A percentile compares a stretch with the other conserved stretches of the same genome.
Conservation (phyloP, 2,329 filamentous ascomycete genomes). For the Tolypocladium sp. region DNA sequence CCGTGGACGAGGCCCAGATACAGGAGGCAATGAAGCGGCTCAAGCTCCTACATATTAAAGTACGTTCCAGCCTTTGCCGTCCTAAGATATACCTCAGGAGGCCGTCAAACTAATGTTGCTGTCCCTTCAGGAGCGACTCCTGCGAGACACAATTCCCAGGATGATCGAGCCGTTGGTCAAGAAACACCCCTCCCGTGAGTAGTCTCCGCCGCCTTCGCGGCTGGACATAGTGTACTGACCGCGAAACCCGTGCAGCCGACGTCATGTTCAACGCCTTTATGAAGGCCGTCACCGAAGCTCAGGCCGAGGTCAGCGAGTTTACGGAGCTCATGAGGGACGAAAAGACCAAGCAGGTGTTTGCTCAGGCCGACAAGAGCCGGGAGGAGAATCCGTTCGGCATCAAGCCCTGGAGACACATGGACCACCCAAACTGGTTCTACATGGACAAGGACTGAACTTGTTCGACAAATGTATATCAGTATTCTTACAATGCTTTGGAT, state of each 20-base stretch:
- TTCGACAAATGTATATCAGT: not conserved
- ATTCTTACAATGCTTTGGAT: not conserved
- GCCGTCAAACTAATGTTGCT: conserved; percentile 7
- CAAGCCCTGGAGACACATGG: conserved; percentile 47
- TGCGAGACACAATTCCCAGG: conserved; percentile 26
- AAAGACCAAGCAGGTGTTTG: conserved; percentile 38
- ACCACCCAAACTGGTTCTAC: conserved; percentile 50
- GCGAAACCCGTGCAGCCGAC: conserved; percentile 32
- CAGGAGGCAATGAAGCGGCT: conserved; percentile 40
- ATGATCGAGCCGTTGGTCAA: conserved; percentile 38
- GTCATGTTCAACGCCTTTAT: conserved; percentile 37
- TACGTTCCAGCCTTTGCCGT: conserved; percentile 14
- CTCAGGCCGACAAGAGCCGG: conserved; percentile 43
- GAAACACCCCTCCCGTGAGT: conserved; percentile 42
- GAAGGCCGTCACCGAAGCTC: conserved; percentile 35
- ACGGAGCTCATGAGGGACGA: conserved; percentile 35
- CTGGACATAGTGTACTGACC: conserved; percentile 1
- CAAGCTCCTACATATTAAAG: conserved; percentile 46
- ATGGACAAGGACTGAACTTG: conserved; percentile 16
- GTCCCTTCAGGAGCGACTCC: conserved; percentile 18
- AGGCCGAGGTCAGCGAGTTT: conserved; percentile 43
- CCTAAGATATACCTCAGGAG: too few relatives aligned
- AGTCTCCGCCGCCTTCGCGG: not conserved
- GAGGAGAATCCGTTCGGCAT: conserved; percentile 47
- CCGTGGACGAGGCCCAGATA: conserved; percentile 39